Base-by-base conservation (phyloP, 2,329 filamentous ascomycete genomes). In the Stromatinia cepivora region DNA sequence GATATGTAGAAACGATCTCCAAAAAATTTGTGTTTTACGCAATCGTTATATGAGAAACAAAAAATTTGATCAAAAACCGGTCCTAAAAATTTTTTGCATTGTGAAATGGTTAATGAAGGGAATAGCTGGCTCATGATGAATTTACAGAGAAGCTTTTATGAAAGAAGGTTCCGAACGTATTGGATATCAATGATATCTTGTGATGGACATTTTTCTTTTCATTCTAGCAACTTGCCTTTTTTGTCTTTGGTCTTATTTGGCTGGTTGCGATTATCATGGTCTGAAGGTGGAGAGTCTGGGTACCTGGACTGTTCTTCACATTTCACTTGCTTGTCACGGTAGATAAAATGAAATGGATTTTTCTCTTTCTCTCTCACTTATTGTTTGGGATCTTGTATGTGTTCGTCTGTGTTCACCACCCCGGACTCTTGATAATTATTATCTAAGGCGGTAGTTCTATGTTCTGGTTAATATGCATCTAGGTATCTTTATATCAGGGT, bases 311-410 rank as follows among this genome's bases (percentile, higher is more conserved):
- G 20, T 46, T 46, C 39, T 63, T 52, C 46, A 15, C 61, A 52
- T 39, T 52, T 73, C 62, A 69, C 62, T 70, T 53, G 67, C 72
- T 73, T 73, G 72, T 71, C 70, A 71, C 67, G 70, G 69, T 72
- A 73, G 71, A 73, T 69, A 48, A 64, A 70, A 70, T 66, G n/a
- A 34, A 52, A 52, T 20, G 31, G 58, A 36, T 2, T 20, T 28
- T 42, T 58, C 4, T 63, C 20, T 28, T 20, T 50, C 31, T 28
- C 20, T 54, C 10, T 28, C 20, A 42, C 10, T 52, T 54, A 9
- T 11, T 54, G 20, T 39, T 46, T 15, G 15, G 13, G 13, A 11
- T 42, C n/a, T 53, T 54, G 39, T 42, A 15, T 42, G 39, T 15
- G 11, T 42, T 1, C 15, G 39, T 54, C 5, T 42, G 11, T 46